Base-by-base conservation (phyloP, 1,284 basidiomycete species). In the Rhodotorula sp. region DNA sequence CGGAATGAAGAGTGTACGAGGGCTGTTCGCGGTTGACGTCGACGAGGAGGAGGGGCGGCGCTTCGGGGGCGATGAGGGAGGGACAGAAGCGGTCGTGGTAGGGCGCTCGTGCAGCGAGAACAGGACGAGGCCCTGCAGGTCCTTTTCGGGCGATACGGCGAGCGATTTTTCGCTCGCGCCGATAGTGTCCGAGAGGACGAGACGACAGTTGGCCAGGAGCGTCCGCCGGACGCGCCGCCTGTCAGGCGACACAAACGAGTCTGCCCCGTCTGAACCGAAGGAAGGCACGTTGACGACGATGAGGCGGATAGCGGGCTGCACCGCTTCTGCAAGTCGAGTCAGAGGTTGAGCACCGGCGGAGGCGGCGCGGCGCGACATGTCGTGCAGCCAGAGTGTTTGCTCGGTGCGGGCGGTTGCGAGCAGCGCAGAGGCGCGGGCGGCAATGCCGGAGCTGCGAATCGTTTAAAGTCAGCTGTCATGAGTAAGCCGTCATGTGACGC, bases 331-430 rank as follows among this genome's bases (percentile, higher is more conserved):
- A 2, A 70, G 34, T 13, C 13, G 12, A 16, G 10, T 3, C 4
- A 17, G 23, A 13, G 19, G 0, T 16, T 2, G 17, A 9, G 48
- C 27, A 1, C 27, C 21, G 49, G 48, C 41, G n/a, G 54, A 13
- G n/a, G 44, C 12, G 42, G 71, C 61, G 7, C 44, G 48, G 23
- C 72, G 66, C 23, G 69, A 71, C 19, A 71, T 0, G 52, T 66
- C 65, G 64, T 74, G 72, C 17, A 71, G 57, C 72, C 72, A 74
- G 21, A 74, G 57, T 4, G 64, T 56, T 23, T 74, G 69, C 42
- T 57, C 55, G 7, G 72, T 74, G 23, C 62, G 57, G 14, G 46
- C 42, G 12, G 64, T 46, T 7, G 50, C n/a, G 16, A 74, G 48
- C n/a, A 71, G 45, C 34, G 55, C 42, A 1, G 55, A 5, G 0